These are phyloP conservation scores for Monosporascus sp. DNA, from an alignment of 2,329 filamentous ascomycete species.

Conservation along the genomic window DNA sequence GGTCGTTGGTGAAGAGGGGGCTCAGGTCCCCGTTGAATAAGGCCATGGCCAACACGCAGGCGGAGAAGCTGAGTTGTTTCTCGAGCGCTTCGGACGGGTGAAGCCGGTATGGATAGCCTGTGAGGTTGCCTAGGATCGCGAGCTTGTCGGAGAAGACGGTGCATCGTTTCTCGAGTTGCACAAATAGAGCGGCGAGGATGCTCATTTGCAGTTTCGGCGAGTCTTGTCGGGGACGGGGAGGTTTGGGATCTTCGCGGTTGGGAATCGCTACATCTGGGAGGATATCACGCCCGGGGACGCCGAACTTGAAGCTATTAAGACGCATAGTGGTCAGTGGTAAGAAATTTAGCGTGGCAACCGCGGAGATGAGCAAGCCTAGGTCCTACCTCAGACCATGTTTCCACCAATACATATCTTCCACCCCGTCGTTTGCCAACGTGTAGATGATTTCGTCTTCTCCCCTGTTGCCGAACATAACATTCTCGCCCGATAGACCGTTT, in stretches of 20 bases:
- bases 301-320: background rate
- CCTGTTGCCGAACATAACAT: background rate
- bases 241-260: too few relatives aligned
- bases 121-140: background rate
- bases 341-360: background rate
- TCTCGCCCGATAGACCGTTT: background rate
- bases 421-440: background rate
- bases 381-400: background rate
- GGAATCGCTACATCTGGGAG: too few relatives aligned
- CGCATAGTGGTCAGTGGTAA: background rate
- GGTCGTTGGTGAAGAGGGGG: background rate
- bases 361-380: background rate
- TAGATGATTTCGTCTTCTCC: background rate
- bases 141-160: background rate
- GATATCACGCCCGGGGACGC: too few relatives aligned
- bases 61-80: background rate
- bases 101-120: background rate
- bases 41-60: background rate
- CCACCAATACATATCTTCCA: background rate
- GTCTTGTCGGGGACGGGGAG: too few relatives aligned
- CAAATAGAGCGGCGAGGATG: background rate
- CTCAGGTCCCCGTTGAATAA: background rate
- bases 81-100: background rate
- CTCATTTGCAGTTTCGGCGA: background rate
- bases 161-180: background rate